Base-by-base conservation (phyloP, 768 basidiomycete genomes). In the Rhizopogon rudus region DNA sequence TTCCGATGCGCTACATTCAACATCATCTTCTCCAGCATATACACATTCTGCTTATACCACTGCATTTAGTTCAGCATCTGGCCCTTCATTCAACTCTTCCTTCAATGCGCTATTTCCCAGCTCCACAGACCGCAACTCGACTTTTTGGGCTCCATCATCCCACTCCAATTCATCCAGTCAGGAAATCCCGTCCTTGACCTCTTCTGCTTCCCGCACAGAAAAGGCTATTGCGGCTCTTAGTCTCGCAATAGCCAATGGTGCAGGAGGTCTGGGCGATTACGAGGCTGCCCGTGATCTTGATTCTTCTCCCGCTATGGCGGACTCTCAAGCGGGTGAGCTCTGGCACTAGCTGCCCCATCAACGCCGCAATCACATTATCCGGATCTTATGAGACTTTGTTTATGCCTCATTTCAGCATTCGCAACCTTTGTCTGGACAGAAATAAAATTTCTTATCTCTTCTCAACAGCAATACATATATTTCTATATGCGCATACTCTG, bases 211-310 rank as follows among this genome's bases (percentile, higher is more conserved):
- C 43, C 75, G 73, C 37, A 71, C 81, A 17, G 83, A 86, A 60
- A 84, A 82, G 62, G 81, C 80, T 14, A 73, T 86, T 49, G 82
- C 82, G 16, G 82, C 81, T 16, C 73, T 86, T 31, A 75, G 73
- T 33, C 67, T 86, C 3, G 83, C 81, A 16, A 76, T 86, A 71
- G 84, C 84, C 12, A 85, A 79, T 57, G 85, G 84, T 41, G 83
- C 83, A 9, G 83, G 80, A 5, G 77, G 82, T 28, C 64, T 86
- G 40, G 76, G 75, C 51, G 84, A 86, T 61, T 86, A 85, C 54
- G 71, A 73, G 52, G 75, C 78, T 1, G 70, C 81, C 37, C 74
- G 73, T 54, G 68, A 70, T 33, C 60, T 75, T 41, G 71, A 81
- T 44, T 59, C 67, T 54, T 53, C 52, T 53, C 60, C 66, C 20